phyloP scores from a whole-genome alignment of 495 filamentous ascomycete genomes.

The Trichoderma reesei region DNA sequence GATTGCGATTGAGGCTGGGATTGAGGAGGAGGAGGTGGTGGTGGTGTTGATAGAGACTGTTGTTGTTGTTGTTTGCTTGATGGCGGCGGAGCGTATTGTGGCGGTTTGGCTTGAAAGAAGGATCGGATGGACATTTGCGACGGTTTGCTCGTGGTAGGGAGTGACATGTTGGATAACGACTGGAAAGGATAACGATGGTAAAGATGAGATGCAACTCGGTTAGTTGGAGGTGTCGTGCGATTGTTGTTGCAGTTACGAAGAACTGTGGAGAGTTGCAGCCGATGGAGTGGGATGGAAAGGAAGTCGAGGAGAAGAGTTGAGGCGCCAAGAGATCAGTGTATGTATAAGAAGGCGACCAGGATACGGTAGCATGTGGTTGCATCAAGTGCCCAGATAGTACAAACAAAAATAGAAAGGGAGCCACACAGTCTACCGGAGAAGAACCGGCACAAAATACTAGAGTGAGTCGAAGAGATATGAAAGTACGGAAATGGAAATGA shows the following conservation, averaged over 20 bases:
- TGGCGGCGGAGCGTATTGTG: constrained; percentile 33
- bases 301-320: not conserved
- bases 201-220: not conserved
- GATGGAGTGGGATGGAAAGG: not conserved
- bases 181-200: constrained; percentile 8
- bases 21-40: constrained; percentile 7
- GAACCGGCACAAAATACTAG: no score
- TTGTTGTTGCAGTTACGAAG: no score
- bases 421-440: no score
- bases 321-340: not conserved
- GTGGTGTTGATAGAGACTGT: constrained; percentile 14
- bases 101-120: constrained; percentile 36
- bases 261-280: no score
- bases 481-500: no score
- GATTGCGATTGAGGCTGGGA: not conserved
- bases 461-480: no score
- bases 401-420: no score
- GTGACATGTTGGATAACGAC: constrained; percentile 20
- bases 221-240: not conserved
- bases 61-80: constrained; percentile 14
- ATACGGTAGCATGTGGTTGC: no score
- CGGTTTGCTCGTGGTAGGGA: constrained; percentile 20
- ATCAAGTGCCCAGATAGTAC: no score
- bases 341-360: no score
- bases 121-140: constrained; percentile 41